Evolutionary conservation across 495 filamentous ascomycete species (phyloP).

Genomic region (Copromyces sp.): DNA sequence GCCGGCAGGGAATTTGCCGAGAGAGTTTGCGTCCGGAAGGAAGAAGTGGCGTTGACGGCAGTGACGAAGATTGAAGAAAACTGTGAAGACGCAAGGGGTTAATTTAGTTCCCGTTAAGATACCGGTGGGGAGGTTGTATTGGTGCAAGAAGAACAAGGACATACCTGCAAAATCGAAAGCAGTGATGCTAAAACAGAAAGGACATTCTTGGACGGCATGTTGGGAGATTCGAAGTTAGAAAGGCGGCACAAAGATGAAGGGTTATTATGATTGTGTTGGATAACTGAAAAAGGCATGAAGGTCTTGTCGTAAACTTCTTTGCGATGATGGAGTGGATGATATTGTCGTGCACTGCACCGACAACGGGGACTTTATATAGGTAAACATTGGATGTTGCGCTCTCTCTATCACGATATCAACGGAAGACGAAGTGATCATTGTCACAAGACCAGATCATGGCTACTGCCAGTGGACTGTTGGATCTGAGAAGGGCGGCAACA

Average conservation of each 20-base stretch:
- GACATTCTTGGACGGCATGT: neutral
- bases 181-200: neutral
- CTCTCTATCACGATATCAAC: neutral
- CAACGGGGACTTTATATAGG: neutral
- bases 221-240: neutral
- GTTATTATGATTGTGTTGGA: neutral
- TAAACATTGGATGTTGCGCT: neutral
- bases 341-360: neutral
- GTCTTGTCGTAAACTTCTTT: neutral
- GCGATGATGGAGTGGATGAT: neutral
- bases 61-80: neutral
- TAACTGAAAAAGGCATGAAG: neutral
- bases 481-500: too few relatives aligned
- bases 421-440: neutral
- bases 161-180: neutral
- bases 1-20: neutral
- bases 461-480: too few relatives aligned
- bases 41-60: neutral
- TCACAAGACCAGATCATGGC: neutral
- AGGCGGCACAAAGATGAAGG: fast-evolving
- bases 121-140: neutral
- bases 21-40: neutral
- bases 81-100: neutral
- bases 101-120: neutral
- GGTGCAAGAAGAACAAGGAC: neutral